A percentile compares a stretch with the other conserved stretches of the same genome.
phyloP scores from a whole-genome alignment of 2,329 filamentous ascomycete genomes.

The Cladosporium oxysporum region DNA sequence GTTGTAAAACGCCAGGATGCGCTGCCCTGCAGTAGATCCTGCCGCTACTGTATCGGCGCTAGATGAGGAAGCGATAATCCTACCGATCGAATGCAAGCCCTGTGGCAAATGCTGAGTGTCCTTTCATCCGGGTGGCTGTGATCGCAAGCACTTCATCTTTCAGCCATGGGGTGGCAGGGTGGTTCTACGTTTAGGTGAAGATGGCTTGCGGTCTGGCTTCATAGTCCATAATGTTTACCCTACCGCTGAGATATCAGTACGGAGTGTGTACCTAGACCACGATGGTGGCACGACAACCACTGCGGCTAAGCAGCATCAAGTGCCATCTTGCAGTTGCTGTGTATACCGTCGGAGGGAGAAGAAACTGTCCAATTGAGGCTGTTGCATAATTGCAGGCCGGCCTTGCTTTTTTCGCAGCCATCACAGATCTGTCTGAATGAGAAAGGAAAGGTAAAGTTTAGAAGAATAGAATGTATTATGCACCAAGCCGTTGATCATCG shows the following conservation, averaged over 20 bases:
- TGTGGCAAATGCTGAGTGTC: neutral
- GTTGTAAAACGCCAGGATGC: neutral
- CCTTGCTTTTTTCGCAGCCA: neutral
- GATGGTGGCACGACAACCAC: neutral
- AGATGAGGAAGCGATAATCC: neutral
- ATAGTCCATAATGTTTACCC: neutral
- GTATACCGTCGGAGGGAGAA: neutral
- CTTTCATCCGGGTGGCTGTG: neutral
- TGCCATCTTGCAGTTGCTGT: neutral
- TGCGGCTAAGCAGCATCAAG: neutral
- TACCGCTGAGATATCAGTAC: neutral
- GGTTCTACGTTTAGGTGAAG: too few species aligned
- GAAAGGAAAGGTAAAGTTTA: neutral
- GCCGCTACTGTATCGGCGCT: neutral
- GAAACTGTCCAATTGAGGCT: neutral
- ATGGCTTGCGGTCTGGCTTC: neutral
- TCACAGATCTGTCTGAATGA: neutral
- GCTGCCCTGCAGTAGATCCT: constrained; percentile 3
- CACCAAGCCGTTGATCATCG: constrained; percentile 13
- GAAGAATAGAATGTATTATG: constrained; percentile 17
- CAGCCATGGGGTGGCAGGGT: neutral
- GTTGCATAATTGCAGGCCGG: neutral
- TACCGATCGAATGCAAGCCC: neutral
- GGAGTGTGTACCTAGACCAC: neutral
- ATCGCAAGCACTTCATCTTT: neutral